phyloP scores from a whole-genome alignment of 352 stramenopile species.

The Halophytophthora batemanensis region DNA sequence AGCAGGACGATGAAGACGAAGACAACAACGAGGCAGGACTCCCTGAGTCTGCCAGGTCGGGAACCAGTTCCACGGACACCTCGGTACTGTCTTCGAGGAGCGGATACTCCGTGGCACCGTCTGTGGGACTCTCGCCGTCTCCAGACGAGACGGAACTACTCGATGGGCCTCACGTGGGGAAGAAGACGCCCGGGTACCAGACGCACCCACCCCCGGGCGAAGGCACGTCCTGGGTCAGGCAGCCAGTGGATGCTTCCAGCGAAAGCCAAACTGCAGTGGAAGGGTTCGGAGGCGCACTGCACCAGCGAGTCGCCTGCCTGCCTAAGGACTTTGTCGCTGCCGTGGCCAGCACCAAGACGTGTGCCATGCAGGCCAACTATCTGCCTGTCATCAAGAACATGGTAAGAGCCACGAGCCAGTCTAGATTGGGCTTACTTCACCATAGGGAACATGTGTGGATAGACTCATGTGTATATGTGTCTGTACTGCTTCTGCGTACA shows the following conservation, averaged over 20 bases:
- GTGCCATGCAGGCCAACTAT: slow-evolving; percentile 78
- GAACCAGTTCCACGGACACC: slow-evolving; percentile 23
- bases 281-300: slow-evolving; percentile 48
- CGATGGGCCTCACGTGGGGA: slow-evolving; percentile 22
- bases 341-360: slow-evolving; percentile 71
- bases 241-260: slow-evolving; percentile 45
- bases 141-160: slow-evolving; percentile 52
- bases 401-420: slow-evolving; percentile 19
- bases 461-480: neutral
- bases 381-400: slow-evolving; percentile 71
- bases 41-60: slow-evolving; percentile 23
- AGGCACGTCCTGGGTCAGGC: slow-evolving; percentile 48
- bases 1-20: slow-evolving; percentile 19
- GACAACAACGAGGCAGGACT: slow-evolving; percentile 17
- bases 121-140: slow-evolving; percentile 45
- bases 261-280: slow-evolving; percentile 69
- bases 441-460: neutral
- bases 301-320: slow-evolving; percentile 65
- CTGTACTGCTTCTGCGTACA: slow-evolving; percentile 12
- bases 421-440: neutral
- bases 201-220: slow-evolving; percentile 59
- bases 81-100: slow-evolving; percentile 30
- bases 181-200: slow-evolving; percentile 57
- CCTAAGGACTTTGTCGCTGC: slow-evolving; percentile 64
- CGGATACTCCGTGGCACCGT: slow-evolving; percentile 37